A percentile compares a stretch with the other conserved stretches of the same genome.
These are phyloP conservation scores for Boletus barrowsii DNA, from an alignment of 768 basidiomycete species.

Conservation along the genomic window DNA sequence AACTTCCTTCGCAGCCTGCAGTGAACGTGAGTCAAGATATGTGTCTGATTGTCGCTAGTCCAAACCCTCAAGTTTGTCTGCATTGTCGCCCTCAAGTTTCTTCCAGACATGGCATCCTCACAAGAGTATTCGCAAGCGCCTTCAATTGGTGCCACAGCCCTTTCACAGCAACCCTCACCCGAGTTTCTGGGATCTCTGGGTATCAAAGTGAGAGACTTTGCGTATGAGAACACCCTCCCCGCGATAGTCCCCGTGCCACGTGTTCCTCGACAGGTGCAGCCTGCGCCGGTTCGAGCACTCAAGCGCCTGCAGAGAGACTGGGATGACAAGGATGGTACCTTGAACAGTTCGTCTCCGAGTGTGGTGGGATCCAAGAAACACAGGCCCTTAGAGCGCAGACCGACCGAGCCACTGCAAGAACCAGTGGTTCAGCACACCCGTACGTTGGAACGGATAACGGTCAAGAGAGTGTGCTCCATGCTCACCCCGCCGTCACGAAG, in stretches of 20 bases:
- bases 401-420: slow-evolving; percentile 36
- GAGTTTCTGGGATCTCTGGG: slow-evolving; percentile 31
- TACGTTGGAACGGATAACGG: slow-evolving; percentile 16
- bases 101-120: slow-evolving; percentile 1
- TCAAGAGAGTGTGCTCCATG: slow-evolving; percentile 17
- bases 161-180: slow-evolving; percentile 36
- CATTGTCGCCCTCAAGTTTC: slow-evolving; percentile 24
- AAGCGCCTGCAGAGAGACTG: slow-evolving; percentile 38
- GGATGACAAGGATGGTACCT: slow-evolving; percentile 27
- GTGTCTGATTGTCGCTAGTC: slow-evolving; percentile 26
- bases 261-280: slow-evolving; percentile 48
- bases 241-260: slow-evolving; percentile 53
- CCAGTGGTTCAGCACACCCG: slow-evolving; percentile 14
- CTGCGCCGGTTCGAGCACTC: slow-evolving; percentile 30
- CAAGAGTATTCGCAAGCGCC: slow-evolving; percentile 22
- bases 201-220: slow-evolving; percentile 58
- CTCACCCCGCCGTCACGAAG: slow-evolving; percentile 5
- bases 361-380: slow-evolving; percentile 21
- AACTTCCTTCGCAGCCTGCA: slow-evolving; percentile 21
- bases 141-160: neutral
- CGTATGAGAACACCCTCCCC: slow-evolving; percentile 64
- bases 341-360: neutral
- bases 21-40: slow-evolving; percentile 37
- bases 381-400: slow-evolving; percentile 28
- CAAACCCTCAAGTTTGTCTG: slow-evolving; percentile 33